Evolutionary conservation across 805 yeast genomes (phyloP).

Genomic region (Lipomyces japonicus): DNA sequence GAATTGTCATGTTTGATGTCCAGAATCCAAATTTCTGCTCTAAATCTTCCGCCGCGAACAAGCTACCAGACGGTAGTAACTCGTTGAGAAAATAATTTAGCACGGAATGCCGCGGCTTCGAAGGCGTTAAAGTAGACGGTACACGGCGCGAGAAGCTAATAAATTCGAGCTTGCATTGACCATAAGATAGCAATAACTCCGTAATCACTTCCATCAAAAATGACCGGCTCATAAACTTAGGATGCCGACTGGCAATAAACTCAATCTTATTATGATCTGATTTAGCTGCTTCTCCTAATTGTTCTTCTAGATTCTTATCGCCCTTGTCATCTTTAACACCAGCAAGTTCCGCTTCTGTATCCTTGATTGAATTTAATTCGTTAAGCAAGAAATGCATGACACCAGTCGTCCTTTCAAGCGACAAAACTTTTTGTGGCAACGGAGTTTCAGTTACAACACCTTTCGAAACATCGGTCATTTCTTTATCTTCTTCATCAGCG

Average conservation of each 20-base stretch:
- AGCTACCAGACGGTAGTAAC: conserved; percentile 52
- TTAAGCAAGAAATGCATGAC: conserved; percentile 59
- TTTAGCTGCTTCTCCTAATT: conserved; percentile 6
- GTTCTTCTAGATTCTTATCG: conserved; percentile 21
- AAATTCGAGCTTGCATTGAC: conserved; percentile 76
- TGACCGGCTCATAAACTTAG: conserved; percentile 59
- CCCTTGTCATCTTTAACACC: background rate
- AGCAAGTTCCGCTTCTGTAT: conserved; percentile 21
- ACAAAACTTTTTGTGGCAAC: conserved; percentile 12
- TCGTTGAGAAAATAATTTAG: conserved; percentile 74
- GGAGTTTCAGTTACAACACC: conserved; percentile 33
- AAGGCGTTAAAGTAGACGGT: conserved; percentile 17
- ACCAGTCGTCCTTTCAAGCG: conserved; percentile 44
- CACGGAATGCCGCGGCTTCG: conserved; percentile 71
- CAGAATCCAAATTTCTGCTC: conserved; percentile 45
- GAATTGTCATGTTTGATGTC: conserved; percentile 59
- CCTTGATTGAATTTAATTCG: conserved; percentile 55
- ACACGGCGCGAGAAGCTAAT: conserved; percentile 60
- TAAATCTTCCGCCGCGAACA: conserved; percentile 36
- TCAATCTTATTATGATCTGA: conserved; percentile 16
- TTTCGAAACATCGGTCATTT: conserved; percentile 34
- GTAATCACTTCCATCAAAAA: conserved; percentile 64
- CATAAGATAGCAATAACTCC: conserved; percentile 74
- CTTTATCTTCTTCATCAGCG: conserved; percentile 24
- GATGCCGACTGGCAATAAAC: conserved; percentile 40